These are phyloP conservation scores for Malassezia restricta DNA, from an alignment of 1,284 basidiomycete genomes.

Conservation along the genomic window DNA sequence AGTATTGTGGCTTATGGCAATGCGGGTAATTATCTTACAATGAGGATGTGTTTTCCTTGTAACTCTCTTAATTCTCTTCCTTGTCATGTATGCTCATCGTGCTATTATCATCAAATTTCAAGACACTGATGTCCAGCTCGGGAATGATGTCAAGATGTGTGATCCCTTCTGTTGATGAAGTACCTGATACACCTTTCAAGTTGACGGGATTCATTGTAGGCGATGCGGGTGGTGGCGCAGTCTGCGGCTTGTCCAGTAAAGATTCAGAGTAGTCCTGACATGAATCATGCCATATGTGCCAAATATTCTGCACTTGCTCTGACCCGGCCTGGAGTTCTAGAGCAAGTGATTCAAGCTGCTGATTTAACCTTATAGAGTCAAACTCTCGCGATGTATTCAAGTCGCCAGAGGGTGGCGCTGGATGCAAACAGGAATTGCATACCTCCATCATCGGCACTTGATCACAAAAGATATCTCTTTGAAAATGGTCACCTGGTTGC, in stretches of 20 bases:
- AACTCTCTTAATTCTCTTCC: neutral
- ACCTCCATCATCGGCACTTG: neutral
- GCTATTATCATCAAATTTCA: neutral
- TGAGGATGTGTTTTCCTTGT: too few species aligned
- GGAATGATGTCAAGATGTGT: neutral
- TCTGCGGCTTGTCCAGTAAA: slow-evolving; percentile 13
- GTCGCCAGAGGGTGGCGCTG: neutral
- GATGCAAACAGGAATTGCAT: neutral
- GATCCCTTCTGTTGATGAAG: too few species aligned
- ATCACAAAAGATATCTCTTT: neutral
- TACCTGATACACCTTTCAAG: too few species aligned
- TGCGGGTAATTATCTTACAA: too few species aligned
- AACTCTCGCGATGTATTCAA: neutral
- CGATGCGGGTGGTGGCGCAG: slow-evolving; percentile 11
- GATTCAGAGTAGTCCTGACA: neutral
- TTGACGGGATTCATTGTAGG: neutral
- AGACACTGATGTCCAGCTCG: neutral
- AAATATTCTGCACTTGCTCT: slow-evolving; percentile 8
- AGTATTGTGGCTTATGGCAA: neutral
- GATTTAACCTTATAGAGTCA: neutral
- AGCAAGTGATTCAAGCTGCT: slow-evolving; percentile 2
- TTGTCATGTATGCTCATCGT: neutral
- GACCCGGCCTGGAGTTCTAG: slow-evolving; percentile 3
- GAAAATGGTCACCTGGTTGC: neutral
- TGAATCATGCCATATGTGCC: slow-evolving; percentile 8